These are phyloP conservation scores for Aspergillus ochraceoroseus DNA, from an alignment of 2,329 filamentous ascomycete species.

Conservation along the genomic window DNA sequence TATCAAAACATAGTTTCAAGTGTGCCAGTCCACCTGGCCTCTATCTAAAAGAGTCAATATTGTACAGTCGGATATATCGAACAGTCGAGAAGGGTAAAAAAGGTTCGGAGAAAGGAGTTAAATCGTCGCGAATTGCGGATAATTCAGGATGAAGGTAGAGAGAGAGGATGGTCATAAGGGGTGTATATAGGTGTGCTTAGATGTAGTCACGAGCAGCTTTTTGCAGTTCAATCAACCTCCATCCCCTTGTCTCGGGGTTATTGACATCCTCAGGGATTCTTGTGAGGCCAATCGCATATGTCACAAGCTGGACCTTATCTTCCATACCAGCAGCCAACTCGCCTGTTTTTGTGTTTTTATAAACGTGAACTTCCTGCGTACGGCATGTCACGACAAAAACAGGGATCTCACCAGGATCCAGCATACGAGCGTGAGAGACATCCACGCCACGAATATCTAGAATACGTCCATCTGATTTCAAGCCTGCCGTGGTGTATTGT, in stretches of 20 bases:
- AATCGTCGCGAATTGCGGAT: constrained; percentile 14
- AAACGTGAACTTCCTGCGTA: constrained; percentile 96
- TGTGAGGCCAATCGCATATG: constrained; percentile 95
- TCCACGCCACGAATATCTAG: constrained; percentile 94
- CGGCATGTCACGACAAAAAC: constrained; percentile 96
- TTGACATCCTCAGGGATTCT: constrained; percentile 90
- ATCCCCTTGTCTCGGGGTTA: constrained; percentile 93
- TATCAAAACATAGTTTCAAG: constrained; percentile 30
- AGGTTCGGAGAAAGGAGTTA: constrained; percentile 6
- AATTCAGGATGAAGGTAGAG: constrained; percentile 18
- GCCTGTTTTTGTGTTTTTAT: constrained; percentile 82
- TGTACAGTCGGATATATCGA: constrained; percentile 37
- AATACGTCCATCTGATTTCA: constrained; percentile 92
- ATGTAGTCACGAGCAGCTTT: constrained; percentile 93
- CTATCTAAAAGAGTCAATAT: constrained; percentile 38
- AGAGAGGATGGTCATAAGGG: constrained; percentile 6
- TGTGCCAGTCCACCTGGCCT: constrained; percentile 35
- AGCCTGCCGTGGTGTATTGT: constrained; percentile 87
- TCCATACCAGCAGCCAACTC: constrained; percentile 95
- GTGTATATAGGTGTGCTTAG: constrained; percentile 40
- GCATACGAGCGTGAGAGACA: constrained; percentile 49
- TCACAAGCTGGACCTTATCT: constrained; percentile 96
- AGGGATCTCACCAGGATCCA: constrained; percentile 55
- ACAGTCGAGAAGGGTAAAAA: constrained; percentile 26
- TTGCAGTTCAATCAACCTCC: constrained; percentile 96